Evolutionary conservation across 441 rosid species (phyloP), one percentile per base, ranked within the genome.

Genomic region (Adansonia grandidieri): DNA sequence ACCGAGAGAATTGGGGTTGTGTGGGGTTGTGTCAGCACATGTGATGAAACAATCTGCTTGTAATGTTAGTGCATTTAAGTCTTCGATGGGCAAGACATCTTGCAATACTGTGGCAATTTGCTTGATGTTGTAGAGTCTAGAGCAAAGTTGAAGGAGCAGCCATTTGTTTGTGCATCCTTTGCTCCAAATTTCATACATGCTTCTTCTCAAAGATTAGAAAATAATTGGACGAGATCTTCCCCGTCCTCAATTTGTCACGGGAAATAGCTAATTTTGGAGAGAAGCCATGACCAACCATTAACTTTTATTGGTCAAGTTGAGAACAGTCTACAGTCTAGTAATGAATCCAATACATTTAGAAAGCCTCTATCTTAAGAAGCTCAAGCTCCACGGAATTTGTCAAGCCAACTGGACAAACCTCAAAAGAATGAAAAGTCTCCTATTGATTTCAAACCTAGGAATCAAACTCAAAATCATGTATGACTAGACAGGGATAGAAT

Each of bases 31-130:
- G 63, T 81, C 85, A 9, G 78, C 85, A 2, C 88, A 87, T 73
- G 58, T 20, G 11, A n/a, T 54, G 19, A 74, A 83, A 66, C 87
- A 79, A 73, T 32, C 77, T 5, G 80, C 70, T 68, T 80, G 63
- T 81, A 67, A 77, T 11, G 65, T 71, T 72, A 77, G 68, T 15
- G 71, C 13, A 4, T 70, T 51, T 8, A 77, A 81, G 67, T 78
- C 86, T 74, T 66, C 40, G 40, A 68, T 42, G 75, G 88, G 84
- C 42, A 85, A 80, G 44, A 61, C 86, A 76, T 88, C 96, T 74
- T 92, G 94, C 86, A 86, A 80, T 85, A 89, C 9, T 93, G 92
- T 81, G 91, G 95, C 74, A 89, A 88, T 68, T 70, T 91, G 82
- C 79, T 89, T 64, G 91, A 90, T 77, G 84, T 75, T 11, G 74